Conservation (phyloP, 768 basidiomycete genomes). For the Tephrocybe sp. region DNA sequence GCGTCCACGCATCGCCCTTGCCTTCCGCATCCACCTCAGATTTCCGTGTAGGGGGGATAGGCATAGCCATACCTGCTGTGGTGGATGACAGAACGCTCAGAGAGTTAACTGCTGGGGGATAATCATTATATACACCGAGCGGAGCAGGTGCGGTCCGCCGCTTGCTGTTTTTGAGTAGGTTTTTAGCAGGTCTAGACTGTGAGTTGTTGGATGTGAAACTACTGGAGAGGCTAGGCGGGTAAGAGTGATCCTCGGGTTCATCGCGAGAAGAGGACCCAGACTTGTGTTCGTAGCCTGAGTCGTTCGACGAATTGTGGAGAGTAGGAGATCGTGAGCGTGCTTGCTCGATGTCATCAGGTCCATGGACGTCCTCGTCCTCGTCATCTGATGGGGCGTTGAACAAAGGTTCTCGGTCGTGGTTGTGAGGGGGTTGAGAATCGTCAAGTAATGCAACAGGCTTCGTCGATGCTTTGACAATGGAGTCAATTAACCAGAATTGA, state of each 20-base stretch:
- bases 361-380: conserved; percentile 46
- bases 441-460: conserved; percentile 35
- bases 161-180: conserved; percentile 36
- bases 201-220: conserved; percentile 36
- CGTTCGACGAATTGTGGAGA: conserved; percentile 20
- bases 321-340: conserved; percentile 33
- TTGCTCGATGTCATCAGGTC: conserved; percentile 44
- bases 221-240: conserved; percentile 56
- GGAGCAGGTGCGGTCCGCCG: conserved; percentile 39
- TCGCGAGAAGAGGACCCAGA: conserved; percentile 30
- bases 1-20: conserved; percentile 37
- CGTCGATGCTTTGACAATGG: conserved; percentile 77
- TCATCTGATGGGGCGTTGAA: conserved; percentile 51
- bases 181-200: conserved; percentile 29
- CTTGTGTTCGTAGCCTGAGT: conserved; percentile 39
- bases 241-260: conserved; percentile 46
- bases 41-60: conserved; percentile 13
- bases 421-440: conserved; percentile 32
- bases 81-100: conserved; percentile 23
- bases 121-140: conserved; percentile 29
- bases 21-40: conserved; percentile 8
- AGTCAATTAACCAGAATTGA: conserved; percentile 96
- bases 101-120: conserved; percentile 33
- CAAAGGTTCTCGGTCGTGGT: conserved; percentile 56
- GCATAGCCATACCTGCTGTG: conserved; percentile 2